Percentiles rank a stretch among this genome's conserved stretches.
These are phyloP conservation scores for Saccharomyces hybrid DNA, from an alignment of 1,139 yeast species.

Conservation along the genomic window DNA sequence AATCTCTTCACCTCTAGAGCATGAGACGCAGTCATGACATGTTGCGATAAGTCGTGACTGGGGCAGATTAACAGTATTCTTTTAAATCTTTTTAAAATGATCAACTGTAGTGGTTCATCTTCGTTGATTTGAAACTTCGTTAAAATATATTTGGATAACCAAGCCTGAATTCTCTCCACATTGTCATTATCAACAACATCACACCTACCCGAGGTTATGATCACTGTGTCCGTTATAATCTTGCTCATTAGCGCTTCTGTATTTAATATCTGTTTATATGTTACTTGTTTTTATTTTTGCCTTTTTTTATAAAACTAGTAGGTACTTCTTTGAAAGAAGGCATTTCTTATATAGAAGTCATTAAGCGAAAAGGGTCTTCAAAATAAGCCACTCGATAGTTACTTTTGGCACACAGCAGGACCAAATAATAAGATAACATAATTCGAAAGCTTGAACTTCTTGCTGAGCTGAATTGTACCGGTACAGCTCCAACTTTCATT, in stretches of 20 bases:
- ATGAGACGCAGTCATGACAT: conserved; percentile 5
- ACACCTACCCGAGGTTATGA: conserved; percentile 11
- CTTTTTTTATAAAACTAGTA: background rate
- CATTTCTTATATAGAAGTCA: background rate
- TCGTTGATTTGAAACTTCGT: conserved; percentile 6
- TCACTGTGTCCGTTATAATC: conserved; percentile 13
- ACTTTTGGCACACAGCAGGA: background rate
- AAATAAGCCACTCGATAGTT: background rate
- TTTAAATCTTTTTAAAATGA: conserved; percentile 15
- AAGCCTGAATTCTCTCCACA: conserved; percentile 6
- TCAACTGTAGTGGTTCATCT: conserved; percentile 17
- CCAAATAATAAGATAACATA: background rate
- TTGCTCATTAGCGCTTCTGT: background rate
- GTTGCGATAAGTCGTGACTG: conserved; percentile 7
- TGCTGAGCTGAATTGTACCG: background rate
- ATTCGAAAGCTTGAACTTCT: background rate
- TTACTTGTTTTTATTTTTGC: background rate
- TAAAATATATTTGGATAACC: conserved; percentile 10
- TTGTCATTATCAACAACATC: conserved; percentile 6
- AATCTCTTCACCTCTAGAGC: conserved; percentile 3
- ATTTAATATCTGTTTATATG: background rate
- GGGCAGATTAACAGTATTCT: conserved; percentile 21
- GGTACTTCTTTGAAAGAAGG: background rate
- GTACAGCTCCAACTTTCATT: background rate
- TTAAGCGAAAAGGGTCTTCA: background rate